phyloP scores from a whole-genome alignment of 352 stramenopile genomes.

The Globisporangium cylindrosporum region DNA sequence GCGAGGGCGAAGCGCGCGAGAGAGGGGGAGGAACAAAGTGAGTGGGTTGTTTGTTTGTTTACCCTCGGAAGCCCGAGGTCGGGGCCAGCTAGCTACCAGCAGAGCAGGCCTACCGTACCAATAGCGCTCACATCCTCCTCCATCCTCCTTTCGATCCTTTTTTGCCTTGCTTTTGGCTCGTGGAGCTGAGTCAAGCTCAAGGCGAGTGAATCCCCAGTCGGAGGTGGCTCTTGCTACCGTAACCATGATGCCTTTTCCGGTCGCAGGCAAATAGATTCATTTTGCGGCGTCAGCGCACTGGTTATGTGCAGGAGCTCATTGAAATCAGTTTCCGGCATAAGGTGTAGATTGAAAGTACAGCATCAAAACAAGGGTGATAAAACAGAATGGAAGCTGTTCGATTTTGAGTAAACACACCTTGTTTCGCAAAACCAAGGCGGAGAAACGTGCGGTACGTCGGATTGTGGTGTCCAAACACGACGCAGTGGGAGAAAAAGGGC shows the following conservation, averaged over 20 bases:
- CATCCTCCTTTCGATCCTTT: conserved; percentile 1
- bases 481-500: background rate
- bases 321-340: background rate
- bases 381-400: no score
- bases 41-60: background rate
- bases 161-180: background rate
- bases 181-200: background rate
- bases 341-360: rapidly evolving
- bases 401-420: background rate
- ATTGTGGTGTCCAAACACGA: background rate
- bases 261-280: background rate
- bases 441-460: conserved; percentile 1
- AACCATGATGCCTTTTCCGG: background rate
- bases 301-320: background rate
- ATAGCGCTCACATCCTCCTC: background rate
- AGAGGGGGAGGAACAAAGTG: background rate
- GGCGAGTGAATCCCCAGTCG: background rate
- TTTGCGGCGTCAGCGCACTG: background rate
- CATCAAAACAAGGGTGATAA: background rate
- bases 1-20: background rate
- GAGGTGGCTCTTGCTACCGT: background rate
- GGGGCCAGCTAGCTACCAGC: no score
- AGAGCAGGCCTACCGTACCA: no score
- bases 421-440: background rate
- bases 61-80: no score